phyloP scores from a whole-genome alignment of 805 yeast species.

The Ogataea minuta region DNA sequence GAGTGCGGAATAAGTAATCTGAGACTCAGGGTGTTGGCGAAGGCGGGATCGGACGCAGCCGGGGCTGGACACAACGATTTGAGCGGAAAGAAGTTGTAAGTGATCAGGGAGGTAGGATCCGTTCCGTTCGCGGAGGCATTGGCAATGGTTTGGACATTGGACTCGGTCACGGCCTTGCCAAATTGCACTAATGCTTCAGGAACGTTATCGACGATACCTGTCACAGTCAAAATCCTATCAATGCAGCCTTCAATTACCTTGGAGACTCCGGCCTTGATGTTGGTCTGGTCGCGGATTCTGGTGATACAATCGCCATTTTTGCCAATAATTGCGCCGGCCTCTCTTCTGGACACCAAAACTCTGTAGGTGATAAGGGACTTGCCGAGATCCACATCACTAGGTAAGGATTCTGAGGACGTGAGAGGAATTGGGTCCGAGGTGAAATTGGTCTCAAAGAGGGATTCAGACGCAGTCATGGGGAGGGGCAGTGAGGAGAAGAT shows the following conservation, averaged over 20 bases:
- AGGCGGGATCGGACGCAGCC: constrained; percentile 48
- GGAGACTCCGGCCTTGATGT: constrained; percentile 84
- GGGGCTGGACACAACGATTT: constrained; percentile 56
- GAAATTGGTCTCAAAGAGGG: constrained; percentile 33
- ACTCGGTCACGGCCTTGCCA: constrained; percentile 59
- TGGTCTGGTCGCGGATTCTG: constrained; percentile 67
- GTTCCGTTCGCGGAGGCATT: constrained; percentile 26
- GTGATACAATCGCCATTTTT: constrained; percentile 79
- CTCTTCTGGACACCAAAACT: constrained; percentile 75
- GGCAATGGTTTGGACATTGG: constrained; percentile 30
- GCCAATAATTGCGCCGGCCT: constrained; percentile 89
- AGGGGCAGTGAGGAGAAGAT: constrained; percentile 2
- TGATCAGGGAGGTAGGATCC: constrained; percentile 33
- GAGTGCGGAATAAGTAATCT: constrained; percentile 77
- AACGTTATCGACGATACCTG: constrained; percentile 68
- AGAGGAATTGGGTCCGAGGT: constrained; percentile 20
- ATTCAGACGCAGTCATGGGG: constrained; percentile 30
- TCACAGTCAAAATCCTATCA: constrained; percentile 77
- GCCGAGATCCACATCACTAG: constrained; percentile 28
- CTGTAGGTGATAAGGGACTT: constrained; percentile 40
- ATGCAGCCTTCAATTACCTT: constrained; percentile 75
- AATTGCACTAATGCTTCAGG: constrained; percentile 69
- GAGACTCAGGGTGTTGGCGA: constrained; percentile 53
- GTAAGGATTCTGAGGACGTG: constrained; percentile 17
- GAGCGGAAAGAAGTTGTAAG: constrained; percentile 56